phyloP scores from a whole-genome alignment of 192 early-diverging fungal genomes.

The Phlyctochytrium arcticum region DNA sequence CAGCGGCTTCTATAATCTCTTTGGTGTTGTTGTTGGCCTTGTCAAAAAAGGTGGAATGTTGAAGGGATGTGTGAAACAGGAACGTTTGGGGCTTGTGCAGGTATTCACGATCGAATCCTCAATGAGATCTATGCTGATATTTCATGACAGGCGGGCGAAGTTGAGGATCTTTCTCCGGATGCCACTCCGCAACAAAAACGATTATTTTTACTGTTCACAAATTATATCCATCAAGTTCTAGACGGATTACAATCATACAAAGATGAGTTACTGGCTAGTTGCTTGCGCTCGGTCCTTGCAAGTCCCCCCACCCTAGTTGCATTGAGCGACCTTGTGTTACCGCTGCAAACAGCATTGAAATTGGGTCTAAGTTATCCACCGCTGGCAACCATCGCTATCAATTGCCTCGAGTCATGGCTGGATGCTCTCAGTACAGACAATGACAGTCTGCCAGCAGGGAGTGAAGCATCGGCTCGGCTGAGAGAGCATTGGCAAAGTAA shows the following conservation, averaged over 20 bases:
- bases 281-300: constrained; percentile 59
- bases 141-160: background rate
- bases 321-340: constrained; percentile 43
- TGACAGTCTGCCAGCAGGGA: no score
- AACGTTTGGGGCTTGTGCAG: background rate
- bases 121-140: background rate
- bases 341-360: constrained; percentile 60
- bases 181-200: constrained; percentile 22
- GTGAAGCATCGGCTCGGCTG: no score
- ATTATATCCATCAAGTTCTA: constrained; percentile 57
- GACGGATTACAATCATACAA: constrained; percentile 62
- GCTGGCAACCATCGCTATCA: constrained; percentile 57
- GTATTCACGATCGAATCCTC: background rate
- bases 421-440: constrained; percentile 1
- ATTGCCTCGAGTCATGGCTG: constrained; percentile 58
- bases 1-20: constrained; percentile 71
- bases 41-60: constrained; percentile 36
- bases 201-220: constrained; percentile 42
- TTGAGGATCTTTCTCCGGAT: background rate
- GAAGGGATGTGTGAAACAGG: background rate
- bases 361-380: constrained; percentile 63
- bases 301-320: constrained; percentile 55
- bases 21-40: constrained; percentile 23
- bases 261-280: constrained; percentile 69
- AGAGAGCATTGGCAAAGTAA: no score